phyloP scores from a whole-genome alignment of 768 basidiomycete genomes.

The Boletus coccyginus region DNA sequence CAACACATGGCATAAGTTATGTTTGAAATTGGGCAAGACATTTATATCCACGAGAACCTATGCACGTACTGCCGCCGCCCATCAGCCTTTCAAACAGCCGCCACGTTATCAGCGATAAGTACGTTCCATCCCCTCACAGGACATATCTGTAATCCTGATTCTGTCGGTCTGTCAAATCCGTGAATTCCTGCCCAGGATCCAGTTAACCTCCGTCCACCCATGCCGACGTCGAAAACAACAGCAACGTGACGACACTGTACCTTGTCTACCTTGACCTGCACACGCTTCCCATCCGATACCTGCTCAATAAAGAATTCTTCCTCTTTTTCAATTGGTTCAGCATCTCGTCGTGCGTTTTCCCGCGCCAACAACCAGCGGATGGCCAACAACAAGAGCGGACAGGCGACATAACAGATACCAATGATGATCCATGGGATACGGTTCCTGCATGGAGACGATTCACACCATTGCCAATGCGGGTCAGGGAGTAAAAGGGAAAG shows the following conservation, averaged over 20 bases:
- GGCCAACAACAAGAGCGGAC: constrained; percentile 45
- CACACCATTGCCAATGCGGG: neutral
- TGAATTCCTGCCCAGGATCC: constrained; percentile 47
- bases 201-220: neutral
- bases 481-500: neutral
- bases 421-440: constrained; percentile 79
- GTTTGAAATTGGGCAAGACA: no score
- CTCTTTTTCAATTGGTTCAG: constrained; percentile 53
- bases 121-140: constrained; percentile 34
- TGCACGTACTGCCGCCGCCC: neutral
- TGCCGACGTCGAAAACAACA: neutral
- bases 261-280: constrained; percentile 64
- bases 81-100: neutral
- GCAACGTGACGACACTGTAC: constrained; percentile 29
- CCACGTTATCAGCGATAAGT: neutral
- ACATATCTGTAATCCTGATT: constrained; percentile 76
- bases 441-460: constrained; percentile 43
- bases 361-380: constrained; percentile 53
- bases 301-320: constrained; percentile 63
- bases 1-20: no score
- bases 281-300: constrained; percentile 46
- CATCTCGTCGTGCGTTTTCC: constrained; percentile 66
- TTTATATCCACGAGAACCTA: neutral
- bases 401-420: constrained; percentile 55
- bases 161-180: constrained; percentile 72